A percentile compares a stretch with the other conserved stretches of the same genome.
Conservation (phyloP, 2,329 filamentous ascomycete species). For the Diplodia mutila region DNA sequence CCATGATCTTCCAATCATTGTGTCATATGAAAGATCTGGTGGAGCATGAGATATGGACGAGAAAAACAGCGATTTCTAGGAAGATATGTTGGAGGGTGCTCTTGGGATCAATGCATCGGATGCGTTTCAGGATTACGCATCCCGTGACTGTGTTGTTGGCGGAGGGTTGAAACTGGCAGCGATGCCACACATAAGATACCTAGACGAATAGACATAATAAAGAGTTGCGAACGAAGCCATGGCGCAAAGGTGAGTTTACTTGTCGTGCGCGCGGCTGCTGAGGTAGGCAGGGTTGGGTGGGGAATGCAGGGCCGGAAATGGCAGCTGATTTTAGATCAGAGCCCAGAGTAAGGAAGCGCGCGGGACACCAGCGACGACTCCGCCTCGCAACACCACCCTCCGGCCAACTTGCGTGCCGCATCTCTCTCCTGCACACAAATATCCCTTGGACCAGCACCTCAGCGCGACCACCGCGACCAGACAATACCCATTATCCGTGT, state of each 20-base stretch:
- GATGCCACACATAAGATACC: slow-evolving; percentile 5
- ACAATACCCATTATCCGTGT: neutral
- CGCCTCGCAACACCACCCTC: slow-evolving; percentile 22
- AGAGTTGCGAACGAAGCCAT: neutral
- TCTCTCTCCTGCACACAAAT: neutral
- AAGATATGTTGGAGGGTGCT: neutral
- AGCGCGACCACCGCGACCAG: neutral
- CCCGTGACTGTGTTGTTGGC: slow-evolving; percentile 3
- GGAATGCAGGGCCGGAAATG: neutral
- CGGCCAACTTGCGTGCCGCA: slow-evolving; percentile 7
- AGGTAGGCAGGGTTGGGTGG: neutral
- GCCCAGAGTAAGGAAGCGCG: slow-evolving; percentile 17
- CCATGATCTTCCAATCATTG: slow-evolving; percentile 70
- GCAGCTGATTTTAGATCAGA: slow-evolving; percentile 23
- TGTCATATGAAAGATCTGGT: slow-evolving; percentile 40
- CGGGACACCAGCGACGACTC: slow-evolving; percentile 19
- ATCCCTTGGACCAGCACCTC: neutral
- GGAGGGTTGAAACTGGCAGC: neutral
- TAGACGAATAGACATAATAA: slow-evolving; percentile 7
- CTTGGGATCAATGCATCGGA: neutral
- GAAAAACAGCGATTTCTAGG: neutral
- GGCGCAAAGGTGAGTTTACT: neutral
- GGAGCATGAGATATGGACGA: neutral
- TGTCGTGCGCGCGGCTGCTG: neutral
- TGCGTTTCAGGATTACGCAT: slow-evolving; percentile 10